Evolutionary conservation across 2,329 filamentous ascomycete genomes (phyloP), one percentile per base, ranked within the genome.

Genomic region (Sporothrix schenckii): DNA sequence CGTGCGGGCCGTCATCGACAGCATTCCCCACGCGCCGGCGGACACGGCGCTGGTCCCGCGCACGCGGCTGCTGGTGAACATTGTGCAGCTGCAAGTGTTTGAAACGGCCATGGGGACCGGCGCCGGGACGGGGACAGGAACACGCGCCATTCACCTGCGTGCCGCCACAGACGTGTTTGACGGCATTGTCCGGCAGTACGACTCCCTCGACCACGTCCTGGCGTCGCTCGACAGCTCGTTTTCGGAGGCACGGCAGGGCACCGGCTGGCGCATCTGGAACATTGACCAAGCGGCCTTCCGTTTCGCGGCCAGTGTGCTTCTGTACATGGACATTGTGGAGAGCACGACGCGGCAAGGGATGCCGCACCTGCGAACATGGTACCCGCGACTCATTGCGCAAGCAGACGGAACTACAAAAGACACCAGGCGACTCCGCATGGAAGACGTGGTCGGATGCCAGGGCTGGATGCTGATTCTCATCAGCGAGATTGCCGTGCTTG

Each of bases 81-180:
- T 60, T 41, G 54, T 60, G 30, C 54, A 60, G 11, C 54, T 60
- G 19, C 54, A 41, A 10, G 16, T 60, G 4, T 60, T 60, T 41
- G 54, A 60, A n/a, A 13, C 41, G 54, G 9, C 54, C 5, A 60
- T 60, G 30, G 30, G 30, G 34, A 5, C 34, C 34, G 19, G 19
- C 54, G 27, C 19, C 30, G 6, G 54, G 16, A 6, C 16, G 54
- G 10, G 30, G 2, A 34, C 34, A 4, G 10, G 30, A 60, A 21
- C 30, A 7, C 54, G 16, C 11, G 30, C 19, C 10, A 9, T 41
- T 4, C 54, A 60, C n/a, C 7, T 60, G 7, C 1, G 4, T 2
- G 30, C 54, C 4, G 54, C 54, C 9, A 10, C 16, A 9, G 19
- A 34, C 9, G 14, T 13, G 19, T 2, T 60, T 16, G 13, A n/a